Evolutionary conservation across 768 basidiomycete genomes (phyloP).

Genomic region (Boletus speciosus): DNA sequence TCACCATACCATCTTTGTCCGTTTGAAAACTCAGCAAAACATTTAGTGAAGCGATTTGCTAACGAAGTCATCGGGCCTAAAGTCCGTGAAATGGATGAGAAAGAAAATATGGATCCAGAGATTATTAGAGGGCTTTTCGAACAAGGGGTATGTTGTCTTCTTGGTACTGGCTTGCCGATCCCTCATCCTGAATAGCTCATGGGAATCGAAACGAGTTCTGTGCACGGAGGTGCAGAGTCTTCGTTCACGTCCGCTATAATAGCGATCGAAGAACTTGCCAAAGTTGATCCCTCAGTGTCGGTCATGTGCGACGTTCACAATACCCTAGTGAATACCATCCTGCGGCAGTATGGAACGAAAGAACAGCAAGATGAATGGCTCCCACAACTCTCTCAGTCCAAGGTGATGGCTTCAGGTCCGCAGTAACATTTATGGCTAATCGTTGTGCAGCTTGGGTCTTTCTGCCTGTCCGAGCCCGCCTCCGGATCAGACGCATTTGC

Average conservation of each 20-base stretch:
- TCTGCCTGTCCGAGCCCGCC: conserved; percentile 89
- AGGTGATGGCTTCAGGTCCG: conserved; percentile 42
- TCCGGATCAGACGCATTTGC: conserved; percentile 98
- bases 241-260: conserved; percentile 96
- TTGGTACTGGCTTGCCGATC: not conserved
- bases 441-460: conserved; percentile 76
- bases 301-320: conserved; percentile 98
- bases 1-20: not conserved
- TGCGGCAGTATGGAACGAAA: conserved; percentile 80
- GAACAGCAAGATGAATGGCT: conserved; percentile 88
- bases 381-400: conserved; percentile 72
- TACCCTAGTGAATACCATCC: conserved; percentile 93
- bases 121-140: conserved; percentile 90
- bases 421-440: not conserved
- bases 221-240: conserved; percentile 81
- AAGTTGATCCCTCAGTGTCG: conserved; percentile 93
- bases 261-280: conserved; percentile 95
- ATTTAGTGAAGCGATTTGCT: conserved; percentile 80
- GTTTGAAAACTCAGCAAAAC: conserved; percentile 6
- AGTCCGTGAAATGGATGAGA: conserved; percentile 98
- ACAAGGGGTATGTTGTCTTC: conserved; percentile 68
- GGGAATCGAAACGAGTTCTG: conserved; percentile 91
- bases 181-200: conserved; percentile 60
- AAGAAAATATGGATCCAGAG: conserved; percentile 86
- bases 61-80: conserved; percentile 85